Base-by-base conservation (phyloP, 2,329 filamentous ascomycete genomes). In the Fusarium pseudoanthophilum region DNA sequence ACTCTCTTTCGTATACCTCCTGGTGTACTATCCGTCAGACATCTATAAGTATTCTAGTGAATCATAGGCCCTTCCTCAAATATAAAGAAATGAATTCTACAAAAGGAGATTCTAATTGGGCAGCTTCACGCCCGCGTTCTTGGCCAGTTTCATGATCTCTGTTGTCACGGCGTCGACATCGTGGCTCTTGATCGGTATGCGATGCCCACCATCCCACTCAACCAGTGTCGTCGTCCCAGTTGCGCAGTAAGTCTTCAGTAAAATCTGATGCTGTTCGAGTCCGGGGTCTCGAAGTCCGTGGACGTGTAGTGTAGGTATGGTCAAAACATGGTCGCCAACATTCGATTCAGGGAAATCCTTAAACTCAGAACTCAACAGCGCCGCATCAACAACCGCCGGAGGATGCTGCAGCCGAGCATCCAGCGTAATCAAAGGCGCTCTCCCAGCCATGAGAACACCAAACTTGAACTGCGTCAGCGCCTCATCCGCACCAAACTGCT, bases 121-220 rank as follows among this genome's bases (percentile, higher is more conserved):
- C 15, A 73, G 16, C 15, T 60, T 37, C 0, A 67, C 14, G 13
- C 63, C 58, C 6, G 53, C 56, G 20, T 45, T 45, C 42, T 60
- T 64, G 26, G 78, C 79, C 39, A 82, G 51, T 24, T 75, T 73
- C 34, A 80, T 37, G 5, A 83, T 80, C 20, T 73, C 57, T 2
- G 52, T 59, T 24, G 73, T 66, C 7, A 83, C 74, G 24, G 69
- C 66, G n/a, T 88, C 84, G 7, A 95, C 91, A 80, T 95, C 92
- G 36, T 81, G 82, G 28, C 82, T 84, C 84, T 92, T 93, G 67
- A 95, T 86, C 4, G 92, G 92, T 55, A 95, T 84, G 11, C 93
- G 83, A 79, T 95, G 93, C 3, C 85, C 87, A 0, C 92, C 93
- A 64, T 93, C 87, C 93, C 93, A 95, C 79, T 94, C 91, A 3